These are phyloP conservation scores for Fragilaria crotonensis DNA, from an alignment of 108 stramenopile species.

Conservation along the genomic window DNA sequence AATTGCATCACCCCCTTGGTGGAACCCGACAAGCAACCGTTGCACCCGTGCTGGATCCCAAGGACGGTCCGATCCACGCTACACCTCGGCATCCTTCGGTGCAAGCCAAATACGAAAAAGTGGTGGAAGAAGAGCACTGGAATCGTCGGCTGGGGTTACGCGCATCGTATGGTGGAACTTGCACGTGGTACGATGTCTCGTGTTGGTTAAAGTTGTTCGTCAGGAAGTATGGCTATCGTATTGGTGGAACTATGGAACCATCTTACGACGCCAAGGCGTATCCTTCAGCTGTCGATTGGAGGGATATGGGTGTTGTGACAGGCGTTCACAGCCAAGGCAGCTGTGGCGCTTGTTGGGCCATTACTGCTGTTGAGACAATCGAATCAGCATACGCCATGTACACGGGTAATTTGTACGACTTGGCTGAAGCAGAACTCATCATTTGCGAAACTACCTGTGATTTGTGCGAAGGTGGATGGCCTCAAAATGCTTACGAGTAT, in stretches of 20 bases:
- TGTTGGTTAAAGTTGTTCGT: constrained; percentile 60
- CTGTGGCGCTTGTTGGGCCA: constrained; percentile 92
- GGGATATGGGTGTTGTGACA: constrained; percentile 68
- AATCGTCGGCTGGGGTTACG: not conserved
- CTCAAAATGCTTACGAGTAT: constrained; percentile 83
- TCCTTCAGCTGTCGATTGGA: constrained; percentile 69
- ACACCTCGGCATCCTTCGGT: constrained; percentile 13
- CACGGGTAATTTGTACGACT: constrained; percentile 53
- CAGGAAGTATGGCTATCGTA: constrained; percentile 31
- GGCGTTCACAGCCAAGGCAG: constrained; percentile 56
- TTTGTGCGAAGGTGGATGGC: constrained; percentile 85
- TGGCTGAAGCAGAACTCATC: constrained; percentile 72
- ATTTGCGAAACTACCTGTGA: constrained; percentile 64
- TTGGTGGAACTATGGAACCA: constrained; percentile 66
- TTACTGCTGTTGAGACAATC: constrained; percentile 78
- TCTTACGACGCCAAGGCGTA: constrained; percentile 39
- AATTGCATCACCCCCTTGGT: not conserved
- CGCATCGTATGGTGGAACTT: not conserved
- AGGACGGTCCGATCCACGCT: constrained; percentile 6
- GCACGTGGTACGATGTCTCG: constrained; percentile 45
- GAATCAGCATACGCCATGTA: constrained; percentile 74
- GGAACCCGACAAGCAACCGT: not conserved
- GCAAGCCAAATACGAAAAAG: constrained; percentile 9
- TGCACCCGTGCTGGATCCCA: not conserved
- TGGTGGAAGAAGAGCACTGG: not conserved